Conservation (phyloP, 495 filamentous ascomycete species). For the Annulohypoxylon stygium region DNA sequence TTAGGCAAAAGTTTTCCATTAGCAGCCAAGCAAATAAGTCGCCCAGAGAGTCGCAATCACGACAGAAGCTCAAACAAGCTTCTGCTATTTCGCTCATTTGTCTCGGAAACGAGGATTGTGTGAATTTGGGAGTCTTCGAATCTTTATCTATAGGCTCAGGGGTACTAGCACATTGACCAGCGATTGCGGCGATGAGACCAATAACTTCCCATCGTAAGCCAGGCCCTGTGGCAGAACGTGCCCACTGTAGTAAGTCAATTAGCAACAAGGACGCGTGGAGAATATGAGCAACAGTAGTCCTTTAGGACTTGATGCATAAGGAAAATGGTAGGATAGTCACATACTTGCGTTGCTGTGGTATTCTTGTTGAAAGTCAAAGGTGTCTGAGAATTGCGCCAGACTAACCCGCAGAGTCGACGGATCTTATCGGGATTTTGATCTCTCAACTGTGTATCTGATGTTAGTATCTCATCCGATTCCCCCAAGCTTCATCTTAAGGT, state of each 20-base stretch:
- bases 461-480: conserved; percentile 12
- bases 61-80: conserved; percentile 48
- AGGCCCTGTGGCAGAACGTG: conserved; percentile 45
- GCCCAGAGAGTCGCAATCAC: conserved; percentile 47
- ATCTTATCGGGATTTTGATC: conserved; percentile 51
- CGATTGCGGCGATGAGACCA: conserved; percentile 50
- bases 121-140: conserved; percentile 42
- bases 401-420: conserved; percentile 44
- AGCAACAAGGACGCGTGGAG: neutral
- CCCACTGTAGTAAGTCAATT: conserved; percentile 33
- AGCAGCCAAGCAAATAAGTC: conserved; percentile 51
- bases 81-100: conserved; percentile 49
- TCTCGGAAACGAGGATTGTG: conserved; percentile 40
- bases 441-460: conserved; percentile 25
- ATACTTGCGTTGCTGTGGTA: conserved; percentile 41
- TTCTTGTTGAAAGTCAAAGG: conserved; percentile 42
- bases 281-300: neutral
- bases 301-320: neutral
- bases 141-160: conserved; percentile 40
- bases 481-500: no score
- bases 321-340: neutral
- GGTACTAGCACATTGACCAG: conserved; percentile 47
- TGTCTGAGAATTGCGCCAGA: conserved; percentile 51
- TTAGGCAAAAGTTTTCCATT: conserved; percentile 46
- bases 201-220: conserved; percentile 53